phyloP scores from a whole-genome alignment of 2,329 filamentous ascomycete genomes.

The Endothia cerciana region DNA sequence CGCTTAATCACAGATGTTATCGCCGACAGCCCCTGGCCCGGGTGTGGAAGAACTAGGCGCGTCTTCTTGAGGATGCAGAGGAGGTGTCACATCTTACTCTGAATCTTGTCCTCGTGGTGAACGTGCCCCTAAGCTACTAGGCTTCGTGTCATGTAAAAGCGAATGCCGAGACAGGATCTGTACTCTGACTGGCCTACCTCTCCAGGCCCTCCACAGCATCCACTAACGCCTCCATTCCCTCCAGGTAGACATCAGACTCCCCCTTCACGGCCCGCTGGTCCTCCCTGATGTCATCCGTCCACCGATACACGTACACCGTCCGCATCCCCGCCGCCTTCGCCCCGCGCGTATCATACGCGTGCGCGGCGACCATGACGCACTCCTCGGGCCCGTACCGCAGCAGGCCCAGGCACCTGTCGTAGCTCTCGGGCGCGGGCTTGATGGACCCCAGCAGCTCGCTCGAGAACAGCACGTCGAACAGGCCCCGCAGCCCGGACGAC shows the following conservation, averaged over 20 bases:
- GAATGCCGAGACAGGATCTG: too few relatives aligned
- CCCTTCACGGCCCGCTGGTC: conserved; percentile 44
- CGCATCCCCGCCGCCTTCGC: conserved; percentile 53
- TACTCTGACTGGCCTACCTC: neutral
- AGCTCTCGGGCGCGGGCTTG: conserved; percentile 53
- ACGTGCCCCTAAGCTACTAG: neutral
- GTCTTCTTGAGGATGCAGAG: neutral
- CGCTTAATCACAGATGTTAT: too few relatives aligned
- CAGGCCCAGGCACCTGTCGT: conserved; percentile 49
- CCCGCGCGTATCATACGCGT: conserved; percentile 57
- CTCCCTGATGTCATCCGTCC: conserved; percentile 57
- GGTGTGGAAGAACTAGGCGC: neutral
- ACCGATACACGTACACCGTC: conserved; percentile 56
- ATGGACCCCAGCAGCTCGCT: conserved; percentile 53
- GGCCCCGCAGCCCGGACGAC: conserved; percentile 46
- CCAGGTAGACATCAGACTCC: conserved; percentile 44
- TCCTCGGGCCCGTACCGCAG: conserved; percentile 50
- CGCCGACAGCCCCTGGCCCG: too few relatives aligned
- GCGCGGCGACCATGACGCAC: conserved; percentile 56
- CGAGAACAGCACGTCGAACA: conserved; percentile 57
- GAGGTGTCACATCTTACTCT: neutral
- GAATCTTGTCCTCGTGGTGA: neutral
- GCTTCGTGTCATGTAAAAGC: too few relatives aligned
- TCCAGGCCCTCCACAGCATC: conserved; percentile 23
- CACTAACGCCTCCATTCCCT: conserved; percentile 31